Base-by-base conservation (phyloP, 768 basidiomycete genomes). In the Mycena venus region DNA sequence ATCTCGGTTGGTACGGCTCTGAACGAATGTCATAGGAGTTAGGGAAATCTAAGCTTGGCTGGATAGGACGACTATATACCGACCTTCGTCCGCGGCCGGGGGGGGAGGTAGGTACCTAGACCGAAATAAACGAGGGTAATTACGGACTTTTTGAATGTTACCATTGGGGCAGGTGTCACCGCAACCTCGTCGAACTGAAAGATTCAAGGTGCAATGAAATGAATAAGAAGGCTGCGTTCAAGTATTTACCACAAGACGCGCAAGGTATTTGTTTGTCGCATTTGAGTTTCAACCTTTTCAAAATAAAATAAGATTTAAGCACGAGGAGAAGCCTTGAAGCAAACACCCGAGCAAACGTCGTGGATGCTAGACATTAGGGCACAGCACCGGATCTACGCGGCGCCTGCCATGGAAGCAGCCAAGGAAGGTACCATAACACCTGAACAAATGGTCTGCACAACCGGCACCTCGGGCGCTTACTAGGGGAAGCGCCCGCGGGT, bases 211-310 rank as follows among this genome's bases (percentile, higher is more conserved):
- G 1, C 36, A 29, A 34, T 14, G 3, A n/a, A 11, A 23, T 21
- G 3, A 6, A n/a, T 11, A 1, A 8, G 27, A 14, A 3, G 4
- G 21, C 1, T 27, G 11, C 11, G n/a, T n/a, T n/a, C n/a, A n/a
- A n/a, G n/a, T n/a, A 29, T 44, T 72, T 49, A 65, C 70, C 63
- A 17, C 70, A 72, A 1, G 70, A 65, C 40, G 70, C 53, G 44
- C 70, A 72, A 34, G 70, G 70, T 58, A 72, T 65, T 0, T 7
- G 59, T 36, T 47, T 55, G 56, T 72, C 70, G 42, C 70, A 72
- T 72, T 59, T 72, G 40, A 72, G 62, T 17, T 72, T 72, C 10
- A 72, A 63, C 44, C 70, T 72, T 21, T 21, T 12, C 29, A 29
- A 27, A 15, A 38, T 38, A 11, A 11, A 38, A 31, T 2, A 14